phyloP scores from a whole-genome alignment of 805 yeast genomes.

The Zygoascus tannicola region DNA sequence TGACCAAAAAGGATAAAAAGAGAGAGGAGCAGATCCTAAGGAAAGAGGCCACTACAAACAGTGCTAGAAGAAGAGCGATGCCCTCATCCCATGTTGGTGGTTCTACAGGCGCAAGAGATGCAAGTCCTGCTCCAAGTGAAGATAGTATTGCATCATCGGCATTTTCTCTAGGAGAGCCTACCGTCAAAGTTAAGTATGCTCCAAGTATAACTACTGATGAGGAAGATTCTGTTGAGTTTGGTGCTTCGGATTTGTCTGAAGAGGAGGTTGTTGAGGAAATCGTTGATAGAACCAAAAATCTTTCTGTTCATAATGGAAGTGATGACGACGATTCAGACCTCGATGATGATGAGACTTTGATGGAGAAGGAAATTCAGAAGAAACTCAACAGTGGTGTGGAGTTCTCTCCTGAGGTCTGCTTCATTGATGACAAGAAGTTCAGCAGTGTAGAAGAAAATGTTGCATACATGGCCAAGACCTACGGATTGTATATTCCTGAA shows the following conservation, averaged over 20 bases:
- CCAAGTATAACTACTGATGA: constrained; percentile 1
- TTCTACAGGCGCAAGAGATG: constrained; percentile 8
- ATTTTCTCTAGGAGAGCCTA: constrained; percentile 22
- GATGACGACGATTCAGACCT: background rate
- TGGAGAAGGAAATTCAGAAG: constrained; percentile 20
- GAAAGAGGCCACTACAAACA: constrained; percentile 7
- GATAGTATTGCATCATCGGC: constrained; percentile 14
- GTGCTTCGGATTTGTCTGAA: constrained; percentile 52
- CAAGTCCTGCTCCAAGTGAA: constrained; percentile 14
- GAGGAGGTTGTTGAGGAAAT: constrained; percentile 53
- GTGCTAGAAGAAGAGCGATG: background rate
- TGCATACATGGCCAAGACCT: constrained; percentile 66
- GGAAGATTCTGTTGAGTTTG: constrained; percentile 38
- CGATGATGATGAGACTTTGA: constrained; percentile 19
- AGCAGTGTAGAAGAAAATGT: constrained; percentile 49
- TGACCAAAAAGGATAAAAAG: constrained; percentile 30
- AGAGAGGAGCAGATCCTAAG: constrained; percentile 23
- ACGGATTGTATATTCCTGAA: constrained; percentile 88
- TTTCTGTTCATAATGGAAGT: constrained; percentile 35
- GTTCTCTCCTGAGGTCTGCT: constrained; percentile 30
- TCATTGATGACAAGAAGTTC: constrained; percentile 40
- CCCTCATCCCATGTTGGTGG: background rate
- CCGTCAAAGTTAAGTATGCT: constrained; percentile 9
- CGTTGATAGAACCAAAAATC: constrained; percentile 33
- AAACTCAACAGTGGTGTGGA: constrained; percentile 12